Evolutionary conservation across 345 rosid genomes (phyloP), one percentile per base, ranked within the genome.

Genomic region (Nasturtium officinale): DNA sequence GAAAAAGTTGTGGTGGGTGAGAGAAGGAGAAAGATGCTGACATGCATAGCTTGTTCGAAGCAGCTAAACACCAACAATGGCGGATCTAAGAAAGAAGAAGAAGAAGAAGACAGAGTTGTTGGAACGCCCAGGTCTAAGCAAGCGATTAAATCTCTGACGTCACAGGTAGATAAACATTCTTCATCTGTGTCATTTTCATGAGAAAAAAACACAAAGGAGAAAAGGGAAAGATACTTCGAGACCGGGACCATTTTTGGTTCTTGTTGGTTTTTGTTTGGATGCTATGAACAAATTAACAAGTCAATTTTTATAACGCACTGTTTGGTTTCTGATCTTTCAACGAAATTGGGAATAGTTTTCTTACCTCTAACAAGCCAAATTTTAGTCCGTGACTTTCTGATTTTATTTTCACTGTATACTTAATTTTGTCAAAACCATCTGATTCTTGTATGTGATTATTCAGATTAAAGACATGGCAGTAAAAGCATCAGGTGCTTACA

Each of bases 381-480:
- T 33, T 59, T 12, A 25, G 40, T 23, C 52, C 61, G 61, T 68
- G 69, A 20, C 51, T 33, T 55, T 46, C 55, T 16, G 56, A 21
- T 51, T 61, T 61, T 33, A 42, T 17, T 12, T 76, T 61, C 18
- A 25, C 28, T 54, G 62, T 37, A 38, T 38, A 71, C 10, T 35
- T 45, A 37, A 29, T 61, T 11, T 35, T 47, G 21, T 65, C 21
- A 47, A 48, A 2, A 20, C 8, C 69, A 29, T 70, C 26, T 32
- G 56, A 42, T 7, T 20, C 21, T 53, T 23, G 2, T 35, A 40
- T 50, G 13, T 50, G 38, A 16, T 5, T 45, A 23, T 75, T 32
- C 80, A 92, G 98, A 90, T 92, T 35, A 92, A 92, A 82, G 98
- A 88, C 68, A 92, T 92, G 65, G 98, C 98, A 37, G 23, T 92